Evolutionary conservation across 352 stramenopile genomes (phyloP).

Genomic region (Globisporangium carolinianum): DNA sequence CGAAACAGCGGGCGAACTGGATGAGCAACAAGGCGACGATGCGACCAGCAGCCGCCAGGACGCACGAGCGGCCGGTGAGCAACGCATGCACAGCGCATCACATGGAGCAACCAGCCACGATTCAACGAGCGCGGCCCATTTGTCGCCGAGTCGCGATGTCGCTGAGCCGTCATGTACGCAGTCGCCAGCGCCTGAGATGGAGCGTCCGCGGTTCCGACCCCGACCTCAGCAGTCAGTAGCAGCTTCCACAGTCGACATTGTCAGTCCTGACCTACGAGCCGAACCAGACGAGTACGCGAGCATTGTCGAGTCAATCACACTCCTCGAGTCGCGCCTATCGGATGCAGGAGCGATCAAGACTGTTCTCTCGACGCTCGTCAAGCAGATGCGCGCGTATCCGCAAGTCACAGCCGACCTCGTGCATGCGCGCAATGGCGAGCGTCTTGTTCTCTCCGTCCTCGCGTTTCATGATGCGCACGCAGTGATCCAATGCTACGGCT

Average conservation of each 20-base stretch:
- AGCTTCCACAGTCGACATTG: neutral
- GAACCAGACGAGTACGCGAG: conserved; percentile 29
- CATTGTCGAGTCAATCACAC: conserved; percentile 38
- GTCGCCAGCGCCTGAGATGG: neutral
- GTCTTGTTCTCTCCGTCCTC: conserved; percentile 47
- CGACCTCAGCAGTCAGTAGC: neutral
- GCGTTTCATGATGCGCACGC: conserved; percentile 51
- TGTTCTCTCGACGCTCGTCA: conserved; percentile 59
- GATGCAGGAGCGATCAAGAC: conserved; percentile 51
- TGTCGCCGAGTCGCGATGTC: neutral
- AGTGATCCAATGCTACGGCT: conserved; percentile 77
- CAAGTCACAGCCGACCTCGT: conserved; percentile 59
- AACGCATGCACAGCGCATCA: too few relatives aligned
- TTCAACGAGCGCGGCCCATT: too few relatives aligned
- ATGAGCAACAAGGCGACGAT: neutral
- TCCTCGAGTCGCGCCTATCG: conserved; percentile 29
- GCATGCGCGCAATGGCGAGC: conserved; percentile 36
- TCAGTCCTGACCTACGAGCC: neutral
- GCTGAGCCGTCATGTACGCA: neutral
- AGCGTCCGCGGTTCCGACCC: conserved; percentile 12
- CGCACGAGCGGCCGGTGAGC: too few relatives aligned
- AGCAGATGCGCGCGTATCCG: conserved; percentile 71
- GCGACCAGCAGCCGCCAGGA: neutral
- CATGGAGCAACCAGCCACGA: too few relatives aligned
- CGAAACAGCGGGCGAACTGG: neutral